A percentile compares a stretch with the other conserved stretches of the same genome.
phyloP scores from a whole-genome alignment of 352 stramenopile genomes.

The Phytophthora foliorum region DNA sequence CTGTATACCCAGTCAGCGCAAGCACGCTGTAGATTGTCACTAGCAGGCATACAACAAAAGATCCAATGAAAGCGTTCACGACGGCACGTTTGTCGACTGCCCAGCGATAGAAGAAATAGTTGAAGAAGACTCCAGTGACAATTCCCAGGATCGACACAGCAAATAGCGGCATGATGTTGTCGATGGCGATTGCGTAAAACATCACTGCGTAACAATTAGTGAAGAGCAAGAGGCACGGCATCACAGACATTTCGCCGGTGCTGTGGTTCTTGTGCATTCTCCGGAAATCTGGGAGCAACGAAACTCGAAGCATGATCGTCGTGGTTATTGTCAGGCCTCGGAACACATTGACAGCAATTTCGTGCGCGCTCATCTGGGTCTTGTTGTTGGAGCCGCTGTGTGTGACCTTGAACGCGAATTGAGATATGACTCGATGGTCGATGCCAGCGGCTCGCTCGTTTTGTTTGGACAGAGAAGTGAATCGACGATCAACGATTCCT shows the following conservation, averaged over 20 bases:
- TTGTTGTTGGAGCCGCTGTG: not conserved
- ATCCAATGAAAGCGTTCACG: constrained; percentile 18
- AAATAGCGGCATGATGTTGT: constrained; percentile 44
- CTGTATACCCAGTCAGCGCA: constrained; percentile 36
- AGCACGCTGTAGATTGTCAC: constrained; percentile 52
- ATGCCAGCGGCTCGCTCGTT: not conserved
- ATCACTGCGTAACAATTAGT: constrained; percentile 41
- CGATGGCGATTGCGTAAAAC: constrained; percentile 40
- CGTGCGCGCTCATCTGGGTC: constrained; percentile 11
- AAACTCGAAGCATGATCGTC: constrained; percentile 45
- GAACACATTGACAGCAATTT: constrained; percentile 24
- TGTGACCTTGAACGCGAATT: constrained; percentile 13
- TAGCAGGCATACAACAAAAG: constrained; percentile 26
- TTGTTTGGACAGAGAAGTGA: not conserved
- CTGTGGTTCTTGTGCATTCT: constrained; percentile 42
- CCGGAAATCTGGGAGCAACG: constrained; percentile 44
- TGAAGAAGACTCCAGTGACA: constrained; percentile 37
- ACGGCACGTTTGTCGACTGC: constrained; percentile 27
- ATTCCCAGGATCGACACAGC: constrained; percentile 33
- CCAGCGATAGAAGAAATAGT: constrained; percentile 44
- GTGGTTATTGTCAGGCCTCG: constrained; percentile 42
- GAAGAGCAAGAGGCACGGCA: constrained; percentile 43
- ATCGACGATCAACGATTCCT: constrained; percentile 21
- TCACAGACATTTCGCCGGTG: constrained; percentile 46
- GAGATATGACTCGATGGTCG: constrained; percentile 18